Evolutionary conservation across 768 basidiomycete species (phyloP), one percentile per base, ranked within the genome.

Genomic region (Podaxis carcinomalis): DNA sequence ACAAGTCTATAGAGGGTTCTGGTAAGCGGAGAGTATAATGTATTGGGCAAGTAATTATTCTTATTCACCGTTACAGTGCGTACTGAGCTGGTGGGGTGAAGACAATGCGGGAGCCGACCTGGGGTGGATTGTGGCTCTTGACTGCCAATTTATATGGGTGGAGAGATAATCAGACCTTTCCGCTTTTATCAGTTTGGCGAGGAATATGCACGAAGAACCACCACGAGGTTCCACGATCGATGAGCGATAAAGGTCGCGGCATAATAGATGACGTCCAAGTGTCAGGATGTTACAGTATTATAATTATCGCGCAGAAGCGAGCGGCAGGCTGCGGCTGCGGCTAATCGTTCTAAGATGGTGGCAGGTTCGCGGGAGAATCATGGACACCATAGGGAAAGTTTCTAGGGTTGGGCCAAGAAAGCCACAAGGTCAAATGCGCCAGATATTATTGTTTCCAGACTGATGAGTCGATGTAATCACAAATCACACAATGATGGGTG

Each of bases 1-100:
- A 72, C 75, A 72, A 70, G 51, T 46, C 59, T 68, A 71, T 72
- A 56, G 2, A 60, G 36, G 36, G 11, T 28, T 19, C 9, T 28
- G 42, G 9, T 61, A 27, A 56, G 27, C 37, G 37, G 21, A 47
- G 42, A 7, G 13, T 10, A 25, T 23, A 35, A 36, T 10, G 39
- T n/a, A 0, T 40, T 16, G 11, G 36, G 40, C 14, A n/a, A 37
- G 21, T 39, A 57, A 51, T n/a, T 37, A 37, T 54, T 54, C 19
- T n/a, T 37, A 37, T 54, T 54, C 19, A 47, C 35, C 25, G 39
- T 44, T 19, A 40, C 28, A 16, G 21, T 28, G 28, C 46, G 42
- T n/a, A 16, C 25, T 32, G 39, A 14, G 56, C 14, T 27, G 35
- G 25, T 36, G 49, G 39, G 23, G 35, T 23, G 55, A 25, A 40